Percentiles rank a stretch among this genome's conserved stretches.
These are phyloP conservation scores for Solanum sparsipilum DNA, from an alignment of 257 asterid genomes.

Conservation along the genomic window DNA sequence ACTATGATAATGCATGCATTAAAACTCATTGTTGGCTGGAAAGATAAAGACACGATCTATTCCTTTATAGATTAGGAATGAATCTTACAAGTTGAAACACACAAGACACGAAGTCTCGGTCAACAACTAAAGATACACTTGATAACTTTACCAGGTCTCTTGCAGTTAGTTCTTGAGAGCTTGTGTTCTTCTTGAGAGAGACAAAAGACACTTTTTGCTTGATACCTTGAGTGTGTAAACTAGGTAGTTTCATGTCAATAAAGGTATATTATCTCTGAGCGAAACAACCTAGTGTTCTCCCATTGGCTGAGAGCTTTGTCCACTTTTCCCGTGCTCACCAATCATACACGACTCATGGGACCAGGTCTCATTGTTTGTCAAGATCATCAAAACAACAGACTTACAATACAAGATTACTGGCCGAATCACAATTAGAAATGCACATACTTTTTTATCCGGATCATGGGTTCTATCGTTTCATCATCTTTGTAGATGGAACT, in stretches of 20 bases:
- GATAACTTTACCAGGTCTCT: fast-evolving
- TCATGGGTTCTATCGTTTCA: background rate
- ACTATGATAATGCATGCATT: no score
- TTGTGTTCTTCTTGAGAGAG: background rate
- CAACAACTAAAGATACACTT: background rate
- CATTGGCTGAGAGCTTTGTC: background rate
- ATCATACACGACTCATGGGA: background rate
- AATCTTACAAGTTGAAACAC: no score
- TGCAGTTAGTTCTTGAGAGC: background rate
- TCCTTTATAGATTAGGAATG: no score
- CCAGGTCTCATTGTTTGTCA: background rate
- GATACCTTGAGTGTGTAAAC: background rate
- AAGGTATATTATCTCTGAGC: background rate
- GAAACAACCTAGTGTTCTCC: background rate
- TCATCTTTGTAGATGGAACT: background rate
- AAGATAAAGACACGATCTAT: no score
- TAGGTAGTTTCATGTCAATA: background rate
- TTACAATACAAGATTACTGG: background rate
- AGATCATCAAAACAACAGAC: background rate
- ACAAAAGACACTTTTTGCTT: background rate
- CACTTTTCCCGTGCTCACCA: background rate
- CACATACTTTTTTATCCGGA: background rate
- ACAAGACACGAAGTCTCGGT: no score
- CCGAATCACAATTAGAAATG: background rate
- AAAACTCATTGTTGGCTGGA: no score